Conservation (phyloP, 192 early-diverging fungal genomes). For the Bifiguratus adelaidae region DNA sequence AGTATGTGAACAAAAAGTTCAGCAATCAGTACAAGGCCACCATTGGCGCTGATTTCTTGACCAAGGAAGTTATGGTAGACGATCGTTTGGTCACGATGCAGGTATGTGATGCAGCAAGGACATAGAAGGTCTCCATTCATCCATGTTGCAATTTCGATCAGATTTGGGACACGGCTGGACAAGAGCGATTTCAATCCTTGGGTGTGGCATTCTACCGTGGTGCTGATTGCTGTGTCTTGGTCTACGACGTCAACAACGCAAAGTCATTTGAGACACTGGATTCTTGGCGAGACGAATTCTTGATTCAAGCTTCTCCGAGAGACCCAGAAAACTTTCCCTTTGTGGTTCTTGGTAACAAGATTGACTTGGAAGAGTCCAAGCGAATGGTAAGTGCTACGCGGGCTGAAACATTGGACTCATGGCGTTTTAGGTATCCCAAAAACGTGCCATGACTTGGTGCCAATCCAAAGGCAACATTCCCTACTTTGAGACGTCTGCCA, state of each 20-base stretch:
- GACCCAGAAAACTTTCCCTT: conserved; percentile 99
- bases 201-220: conserved; percentile 99
- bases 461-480: conserved; percentile 93
- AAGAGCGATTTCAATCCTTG: conserved; percentile 96
- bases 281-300: conserved; percentile 97
- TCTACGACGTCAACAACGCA: conserved; percentile 92
- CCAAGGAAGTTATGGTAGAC: conserved; percentile 92
- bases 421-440: conserved; percentile 71
- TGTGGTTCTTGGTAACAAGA: conserved; percentile 99
- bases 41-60: conserved; percentile 98
- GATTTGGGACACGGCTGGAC: conserved; percentile 99
- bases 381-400: conserved; percentile 51
- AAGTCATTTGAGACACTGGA: conserved; percentile 95
- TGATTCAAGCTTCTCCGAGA: conserved; percentile 88
- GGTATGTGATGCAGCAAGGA: conserved; percentile 43
- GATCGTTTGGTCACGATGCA: conserved; percentile 92
- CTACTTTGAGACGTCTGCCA: conserved; percentile 98
- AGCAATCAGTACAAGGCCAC: conserved; percentile 98
- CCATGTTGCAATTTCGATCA: conserved; percentile 14
- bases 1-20: conserved; percentile 97
- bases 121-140: not conserved
- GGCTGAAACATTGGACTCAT: not conserved
- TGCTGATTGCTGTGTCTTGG: conserved; percentile 97
- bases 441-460: conserved; percentile 93
- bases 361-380: conserved; percentile 92